phyloP scores from a whole-genome alignment of 805 yeast species.

The Wickerhamomyces chambardii region DNA sequence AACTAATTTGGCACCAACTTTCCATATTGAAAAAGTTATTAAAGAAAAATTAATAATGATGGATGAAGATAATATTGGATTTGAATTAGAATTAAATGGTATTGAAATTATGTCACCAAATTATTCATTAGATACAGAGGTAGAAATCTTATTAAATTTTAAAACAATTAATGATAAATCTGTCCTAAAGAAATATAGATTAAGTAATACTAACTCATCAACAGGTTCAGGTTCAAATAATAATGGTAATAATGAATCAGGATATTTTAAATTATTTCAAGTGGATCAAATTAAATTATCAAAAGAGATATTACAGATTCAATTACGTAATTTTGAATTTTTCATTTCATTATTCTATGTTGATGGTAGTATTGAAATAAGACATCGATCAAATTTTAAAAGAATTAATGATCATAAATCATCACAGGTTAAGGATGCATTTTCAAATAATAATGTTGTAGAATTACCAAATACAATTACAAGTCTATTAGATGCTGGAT shows the following conservation, averaged over 20 bases:
- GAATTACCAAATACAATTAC: slow-evolving; percentile 25
- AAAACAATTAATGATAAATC: slow-evolving; percentile 10
- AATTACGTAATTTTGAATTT: slow-evolving; percentile 28
- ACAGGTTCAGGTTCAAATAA: too few relatives aligned
- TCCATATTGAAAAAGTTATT: slow-evolving; percentile 24
- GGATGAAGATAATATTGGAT: slow-evolving; percentile 13
- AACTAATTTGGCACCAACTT: slow-evolving; percentile 22
- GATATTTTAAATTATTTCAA: slow-evolving; percentile 8
- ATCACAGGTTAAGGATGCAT: too few relatives aligned
- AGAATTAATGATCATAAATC: slow-evolving; percentile 1
- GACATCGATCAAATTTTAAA: slow-evolving; percentile 28
- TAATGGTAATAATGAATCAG: not conserved
- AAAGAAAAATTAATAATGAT: slow-evolving; percentile 16
- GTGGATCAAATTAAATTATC: slow-evolving; percentile 10
- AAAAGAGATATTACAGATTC: slow-evolving; percentile 20
- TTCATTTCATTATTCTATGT: slow-evolving; percentile 28
- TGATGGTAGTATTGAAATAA: slow-evolving; percentile 35
- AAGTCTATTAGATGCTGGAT: slow-evolving; percentile 46
- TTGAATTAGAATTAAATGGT: slow-evolving; percentile 19
- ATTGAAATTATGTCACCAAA: slow-evolving; percentile 38
- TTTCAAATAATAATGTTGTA: not conserved
- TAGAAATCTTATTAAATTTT: slow-evolving; percentile 39
- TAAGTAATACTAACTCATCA: slow-evolving; percentile 5
- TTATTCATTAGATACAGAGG: slow-evolving; percentile 27
- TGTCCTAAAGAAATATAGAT: slow-evolving; percentile 13